Percentiles rank a stretch among this genome's conserved stretches.
These are phyloP conservation scores for Nitzschia sp. DNA, from an alignment of 108 stramenopile species.

Conservation along the genomic window DNA sequence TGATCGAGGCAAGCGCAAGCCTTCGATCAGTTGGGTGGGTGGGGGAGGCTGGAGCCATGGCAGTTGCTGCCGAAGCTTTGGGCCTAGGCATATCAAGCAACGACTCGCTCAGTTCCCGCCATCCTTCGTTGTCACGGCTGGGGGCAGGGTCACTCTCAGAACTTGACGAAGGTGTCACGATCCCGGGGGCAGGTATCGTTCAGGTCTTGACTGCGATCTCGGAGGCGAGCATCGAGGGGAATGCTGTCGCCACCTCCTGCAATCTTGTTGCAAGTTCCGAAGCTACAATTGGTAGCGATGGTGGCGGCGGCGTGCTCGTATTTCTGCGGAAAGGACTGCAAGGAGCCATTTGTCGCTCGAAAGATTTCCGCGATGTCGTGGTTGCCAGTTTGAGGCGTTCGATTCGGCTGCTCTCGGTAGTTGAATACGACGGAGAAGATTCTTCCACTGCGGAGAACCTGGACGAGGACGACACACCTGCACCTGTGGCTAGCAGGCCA, in stretches of 20 bases:
- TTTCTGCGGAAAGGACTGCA: conserved; percentile 68
- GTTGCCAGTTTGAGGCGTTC: conserved; percentile 60
- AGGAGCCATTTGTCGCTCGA: conserved; percentile 56
- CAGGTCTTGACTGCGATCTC: conserved; percentile 58
- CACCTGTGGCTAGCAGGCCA: background rate
- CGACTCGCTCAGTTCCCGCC: conserved; percentile 34
- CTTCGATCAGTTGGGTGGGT: conserved; percentile 73
- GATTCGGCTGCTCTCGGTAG: conserved; percentile 63
- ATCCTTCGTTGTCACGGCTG: conserved; percentile 12
- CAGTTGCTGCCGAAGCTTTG: conserved; percentile 85
- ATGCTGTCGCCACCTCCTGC: conserved; percentile 14
- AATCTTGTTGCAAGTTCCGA: conserved; percentile 63
- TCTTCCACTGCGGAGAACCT: conserved; percentile 8
- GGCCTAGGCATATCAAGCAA: conserved; percentile 82
- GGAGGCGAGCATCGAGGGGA: background rate
- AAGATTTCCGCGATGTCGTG: conserved; percentile 52
- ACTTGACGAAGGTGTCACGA: conserved; percentile 39
- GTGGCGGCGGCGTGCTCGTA: conserved; percentile 54
- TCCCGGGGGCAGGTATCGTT: conserved; percentile 47
- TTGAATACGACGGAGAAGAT: conserved; percentile 67
- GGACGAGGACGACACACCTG: conserved; percentile 17
- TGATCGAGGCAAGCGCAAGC: conserved; percentile 62
- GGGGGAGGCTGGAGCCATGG: conserved; percentile 91
- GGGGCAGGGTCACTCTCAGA: conserved; percentile 41
- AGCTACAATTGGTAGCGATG: conserved; percentile 61